A percentile compares a stretch with the other conserved stretches of the same genome.
Evolutionary conservation across 2,329 filamentous ascomycete genomes (phyloP).

Genomic region (Mariannaea sp.): DNA sequence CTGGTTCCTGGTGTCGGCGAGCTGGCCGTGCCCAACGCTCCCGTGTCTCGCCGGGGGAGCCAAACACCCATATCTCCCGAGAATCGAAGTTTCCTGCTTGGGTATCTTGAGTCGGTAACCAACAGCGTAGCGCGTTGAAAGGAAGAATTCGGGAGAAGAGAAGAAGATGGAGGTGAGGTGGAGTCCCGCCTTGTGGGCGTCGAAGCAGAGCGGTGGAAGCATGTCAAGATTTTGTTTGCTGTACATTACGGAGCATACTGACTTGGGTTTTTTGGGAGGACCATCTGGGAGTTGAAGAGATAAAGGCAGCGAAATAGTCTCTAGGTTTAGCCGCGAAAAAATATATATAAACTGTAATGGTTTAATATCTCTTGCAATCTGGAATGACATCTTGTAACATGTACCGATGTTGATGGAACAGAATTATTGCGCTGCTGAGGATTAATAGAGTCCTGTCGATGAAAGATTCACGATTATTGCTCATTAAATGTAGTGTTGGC

Average conservation of each 20-base stretch:
- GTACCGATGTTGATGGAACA: too few species aligned
- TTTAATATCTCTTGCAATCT: too few species aligned
- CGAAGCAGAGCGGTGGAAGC: too few species aligned
- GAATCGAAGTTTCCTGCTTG: slow-evolving; percentile 76
- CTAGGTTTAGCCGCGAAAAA: slow-evolving; percentile 5
- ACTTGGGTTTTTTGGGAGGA: slow-evolving; percentile 19
- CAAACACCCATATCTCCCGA: slow-evolving; percentile 67
- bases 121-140: slow-evolving; percentile 44
- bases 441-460: too few species aligned
- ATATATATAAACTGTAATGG: too few species aligned
- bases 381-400: too few species aligned
- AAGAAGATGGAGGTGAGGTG: neutral
- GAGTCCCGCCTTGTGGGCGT: too few species aligned
- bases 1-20: slow-evolving; percentile 49
- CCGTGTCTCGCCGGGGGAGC: slow-evolving; percentile 51
- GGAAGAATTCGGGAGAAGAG: neutral
- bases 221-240: slow-evolving; percentile 10
- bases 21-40: slow-evolving; percentile 17
- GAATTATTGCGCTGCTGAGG: too few species aligned
- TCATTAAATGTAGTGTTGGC: too few species aligned
- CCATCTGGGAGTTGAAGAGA: neutral
- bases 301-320: slow-evolving; percentile 3
- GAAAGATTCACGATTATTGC: too few species aligned
- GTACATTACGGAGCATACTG: slow-evolving; percentile 26
- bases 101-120: slow-evolving; percentile 67